Percentiles rank a stretch among this genome's conserved stretches.
Conservation (phyloP, 441 rosid species). For the Populus hybrid region DNA sequence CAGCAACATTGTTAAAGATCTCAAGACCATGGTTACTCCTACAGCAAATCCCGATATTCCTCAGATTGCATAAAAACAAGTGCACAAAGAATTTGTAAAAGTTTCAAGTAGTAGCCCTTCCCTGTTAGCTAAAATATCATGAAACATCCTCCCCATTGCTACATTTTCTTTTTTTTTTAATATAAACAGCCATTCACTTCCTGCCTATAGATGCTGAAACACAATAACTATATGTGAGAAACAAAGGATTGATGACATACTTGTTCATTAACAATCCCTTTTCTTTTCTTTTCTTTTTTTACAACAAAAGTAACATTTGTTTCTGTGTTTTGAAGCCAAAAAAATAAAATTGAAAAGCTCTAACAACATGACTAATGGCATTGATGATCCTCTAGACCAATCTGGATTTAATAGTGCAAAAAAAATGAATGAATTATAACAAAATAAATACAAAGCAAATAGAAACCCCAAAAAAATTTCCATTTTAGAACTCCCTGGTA, state of each 20-base stretch:
- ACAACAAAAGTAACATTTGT: neutral
- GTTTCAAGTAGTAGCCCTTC: neutral
- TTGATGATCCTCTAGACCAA: neutral
- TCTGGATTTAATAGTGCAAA: neutral
- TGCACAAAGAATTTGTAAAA: neutral
- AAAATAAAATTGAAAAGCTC: neutral
- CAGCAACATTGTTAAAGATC: slow-evolving; percentile 4
- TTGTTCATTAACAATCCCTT: neutral
- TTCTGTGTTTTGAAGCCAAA: neutral
- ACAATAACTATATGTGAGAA: neutral
- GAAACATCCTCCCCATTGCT: neutral
- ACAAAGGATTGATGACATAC: neutral
- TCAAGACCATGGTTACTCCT: neutral
- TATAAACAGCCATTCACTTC: neutral
- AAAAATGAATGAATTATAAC: neutral
- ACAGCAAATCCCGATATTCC: neutral
- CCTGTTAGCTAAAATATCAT: neutral
- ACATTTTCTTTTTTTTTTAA: neutral
- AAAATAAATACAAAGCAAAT: slow-evolving; percentile 5
- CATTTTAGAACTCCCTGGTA: neutral
- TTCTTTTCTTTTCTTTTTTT: neutral
- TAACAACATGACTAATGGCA: neutral
- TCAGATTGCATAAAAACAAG: neutral
- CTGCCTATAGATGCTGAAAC: neutral
- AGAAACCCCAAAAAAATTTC: neutral